These are phyloP conservation scores for Suhomyces bribrorum DNA, from an alignment of 1,139 yeast species.

Conservation along the genomic window DNA sequence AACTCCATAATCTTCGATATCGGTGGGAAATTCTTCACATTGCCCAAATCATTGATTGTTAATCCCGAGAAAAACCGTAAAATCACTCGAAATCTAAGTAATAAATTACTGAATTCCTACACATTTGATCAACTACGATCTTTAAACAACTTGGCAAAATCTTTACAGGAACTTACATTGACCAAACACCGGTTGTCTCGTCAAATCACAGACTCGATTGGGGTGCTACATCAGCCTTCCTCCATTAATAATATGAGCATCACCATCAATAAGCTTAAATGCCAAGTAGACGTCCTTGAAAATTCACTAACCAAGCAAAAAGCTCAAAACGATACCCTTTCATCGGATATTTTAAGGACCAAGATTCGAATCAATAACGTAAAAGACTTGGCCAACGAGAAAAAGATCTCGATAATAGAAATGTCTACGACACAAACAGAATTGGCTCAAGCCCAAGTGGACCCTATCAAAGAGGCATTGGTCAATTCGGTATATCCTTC, in stretches of 20 bases:
- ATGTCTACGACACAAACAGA: slow-evolving; percentile 30
- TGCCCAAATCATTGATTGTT: slow-evolving; percentile 16
- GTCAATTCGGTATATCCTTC: slow-evolving; percentile 24
- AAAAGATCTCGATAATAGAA: slow-evolving; percentile 18
- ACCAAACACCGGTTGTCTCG: slow-evolving; percentile 15
- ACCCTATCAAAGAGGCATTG: slow-evolving; percentile 29
- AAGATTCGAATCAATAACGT: slow-evolving; percentile 29
- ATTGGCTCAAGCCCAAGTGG: slow-evolving; percentile 29
- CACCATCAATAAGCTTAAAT: slow-evolving; percentile 4
- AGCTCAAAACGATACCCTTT: slow-evolving; percentile 27
- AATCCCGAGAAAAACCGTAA: slow-evolving; percentile 7
- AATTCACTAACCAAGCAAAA: slow-evolving; percentile 24
- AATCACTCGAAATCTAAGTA: neutral
- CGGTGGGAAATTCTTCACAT: slow-evolving; percentile 25
- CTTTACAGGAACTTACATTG: slow-evolving; percentile 32
- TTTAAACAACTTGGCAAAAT: slow-evolving; percentile 30
- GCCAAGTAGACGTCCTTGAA: slow-evolving; percentile 14
- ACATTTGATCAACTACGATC: slow-evolving; percentile 40
- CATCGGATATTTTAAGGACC: slow-evolving; percentile 27
- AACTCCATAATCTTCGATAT: slow-evolving; percentile 31
- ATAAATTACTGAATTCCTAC: slow-evolving; percentile 23
- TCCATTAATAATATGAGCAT: slow-evolving; percentile 15
- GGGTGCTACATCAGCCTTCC: slow-evolving; percentile 13
- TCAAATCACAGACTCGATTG: slow-evolving; percentile 16
- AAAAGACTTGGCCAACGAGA: slow-evolving; percentile 21